These are phyloP conservation scores for Eucalyptus victrix DNA, from an alignment of 345 rosid genomes.

Conservation along the genomic window DNA sequence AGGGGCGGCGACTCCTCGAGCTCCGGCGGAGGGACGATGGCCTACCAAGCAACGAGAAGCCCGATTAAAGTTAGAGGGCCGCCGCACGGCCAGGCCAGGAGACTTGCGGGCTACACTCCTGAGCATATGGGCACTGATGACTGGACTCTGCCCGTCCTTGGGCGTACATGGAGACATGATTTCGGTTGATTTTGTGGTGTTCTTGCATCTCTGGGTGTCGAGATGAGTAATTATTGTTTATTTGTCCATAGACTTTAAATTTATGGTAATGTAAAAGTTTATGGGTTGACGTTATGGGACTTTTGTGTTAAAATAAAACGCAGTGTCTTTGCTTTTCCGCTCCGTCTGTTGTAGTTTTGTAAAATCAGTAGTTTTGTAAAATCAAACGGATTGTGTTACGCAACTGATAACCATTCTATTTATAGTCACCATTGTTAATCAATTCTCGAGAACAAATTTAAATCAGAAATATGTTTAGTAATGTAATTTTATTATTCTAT, in stretches of 20 bases:
- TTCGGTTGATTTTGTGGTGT: constrained; percentile 1
- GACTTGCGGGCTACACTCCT: constrained; percentile 19
- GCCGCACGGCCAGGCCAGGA: constrained; percentile 2
- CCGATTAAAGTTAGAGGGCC: constrained; percentile 29
- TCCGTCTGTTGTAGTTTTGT: not conserved
- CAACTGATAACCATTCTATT: too few species aligned
- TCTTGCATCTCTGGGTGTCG: not conserved
- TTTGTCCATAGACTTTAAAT: not conserved
- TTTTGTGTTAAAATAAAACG: not conserved
- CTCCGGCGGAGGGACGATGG: constrained; percentile 36
- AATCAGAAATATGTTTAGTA: too few species aligned
- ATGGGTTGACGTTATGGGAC: not conserved
- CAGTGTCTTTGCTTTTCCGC: not conserved
- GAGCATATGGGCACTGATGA: constrained; percentile 24
- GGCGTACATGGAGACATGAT: constrained; percentile 46
- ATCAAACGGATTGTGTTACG: not conserved
- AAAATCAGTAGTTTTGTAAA: not conserved
- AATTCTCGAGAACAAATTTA: too few species aligned
- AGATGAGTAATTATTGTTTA: not conserved
- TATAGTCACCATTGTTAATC: too few species aligned
- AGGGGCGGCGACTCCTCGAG: constrained; percentile 64
- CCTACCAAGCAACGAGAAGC: constrained; percentile 42
- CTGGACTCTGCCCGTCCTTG: constrained; percentile 27
- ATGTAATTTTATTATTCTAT: too few species aligned
- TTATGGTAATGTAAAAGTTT: not conserved